Conservation (phyloP, 768 basidiomycete genomes). For the Leccinum incarnatum region DNA sequence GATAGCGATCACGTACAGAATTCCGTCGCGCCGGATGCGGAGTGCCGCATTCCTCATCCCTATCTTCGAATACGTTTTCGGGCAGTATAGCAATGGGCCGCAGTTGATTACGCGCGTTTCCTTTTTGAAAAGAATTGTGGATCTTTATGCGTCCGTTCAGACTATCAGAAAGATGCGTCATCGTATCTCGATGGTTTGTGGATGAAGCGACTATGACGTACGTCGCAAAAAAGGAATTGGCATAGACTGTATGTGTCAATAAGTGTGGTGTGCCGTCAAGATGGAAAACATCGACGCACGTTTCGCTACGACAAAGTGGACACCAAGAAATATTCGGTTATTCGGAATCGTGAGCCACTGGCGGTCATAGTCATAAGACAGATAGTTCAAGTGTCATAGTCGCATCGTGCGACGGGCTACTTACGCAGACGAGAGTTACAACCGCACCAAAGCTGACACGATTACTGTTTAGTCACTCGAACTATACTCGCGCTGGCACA, state of each 20-base stretch:
- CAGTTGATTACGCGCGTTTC: background rate
- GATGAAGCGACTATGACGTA: slow-evolving; percentile 4
- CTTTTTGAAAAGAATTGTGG: background rate
- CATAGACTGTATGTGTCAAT: slow-evolving; percentile 15
- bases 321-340: slow-evolving; percentile 24
- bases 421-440: slow-evolving; percentile 19
- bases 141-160: slow-evolving; percentile 21
- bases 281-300: slow-evolving; percentile 5
- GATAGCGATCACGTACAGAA: slow-evolving; percentile 1
- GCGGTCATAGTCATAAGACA: background rate
- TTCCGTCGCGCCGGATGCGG: background rate
- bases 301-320: slow-evolving; percentile 25
- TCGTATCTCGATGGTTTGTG: background rate
- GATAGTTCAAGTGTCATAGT: background rate
- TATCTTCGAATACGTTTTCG: background rate
- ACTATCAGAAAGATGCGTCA: slow-evolving; percentile 1
- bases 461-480: background rate
- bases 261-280: background rate
- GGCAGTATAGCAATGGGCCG: slow-evolving; percentile 6
- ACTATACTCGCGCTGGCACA: too few relatives aligned
- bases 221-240: slow-evolving; percentile 28
- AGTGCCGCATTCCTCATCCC: background rate
- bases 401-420: background rate
- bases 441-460: slow-evolving; percentile 13
- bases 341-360: slow-evolving; percentile 23